Conservation (phyloP, 495 filamentous ascomycete species). For the Friedmanniomyces simplex region DNA sequence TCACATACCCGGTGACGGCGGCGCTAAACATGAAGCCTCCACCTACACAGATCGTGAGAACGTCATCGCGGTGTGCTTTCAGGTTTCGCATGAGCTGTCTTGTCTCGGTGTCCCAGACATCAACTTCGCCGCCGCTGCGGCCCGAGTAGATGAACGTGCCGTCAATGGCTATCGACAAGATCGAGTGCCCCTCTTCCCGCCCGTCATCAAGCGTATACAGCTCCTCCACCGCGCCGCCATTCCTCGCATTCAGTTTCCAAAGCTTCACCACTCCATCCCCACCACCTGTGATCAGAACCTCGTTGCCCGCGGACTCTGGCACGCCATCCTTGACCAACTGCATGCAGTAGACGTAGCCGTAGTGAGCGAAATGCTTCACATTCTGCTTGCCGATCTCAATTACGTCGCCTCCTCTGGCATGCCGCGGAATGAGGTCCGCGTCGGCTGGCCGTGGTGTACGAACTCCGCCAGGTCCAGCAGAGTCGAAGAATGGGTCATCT, state of each 20-base stretch:
- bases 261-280: conserved; percentile 90
- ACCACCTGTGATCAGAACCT: conserved; percentile 78
- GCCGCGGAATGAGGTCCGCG: conserved; percentile 22
- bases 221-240: conserved; percentile 45
- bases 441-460: conserved; percentile 47
- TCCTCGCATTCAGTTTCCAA: conserved; percentile 56
- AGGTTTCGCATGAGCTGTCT: conserved; percentile 78
- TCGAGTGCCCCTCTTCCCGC: conserved; percentile 52
- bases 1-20: conserved; percentile 61
- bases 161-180: conserved; percentile 73
- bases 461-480: conserved; percentile 68
- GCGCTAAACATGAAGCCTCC: conserved; percentile 78
- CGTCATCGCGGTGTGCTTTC: conserved; percentile 66
- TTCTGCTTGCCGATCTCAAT: conserved; percentile 76
- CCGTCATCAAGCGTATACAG: conserved; percentile 62
- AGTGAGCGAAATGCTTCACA: conserved; percentile 82
- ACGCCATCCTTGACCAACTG: conserved; percentile 58
- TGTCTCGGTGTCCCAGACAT: conserved; percentile 95
- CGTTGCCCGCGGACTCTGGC: conserved; percentile 52
- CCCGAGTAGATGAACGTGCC: conserved; percentile 86
- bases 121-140: conserved; percentile 76
- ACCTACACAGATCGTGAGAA: conserved; percentile 75
- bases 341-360: conserved; percentile 94
- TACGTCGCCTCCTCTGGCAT: conserved; percentile 46
- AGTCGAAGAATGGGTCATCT: conserved; percentile 94